These are phyloP conservation scores for Malassezia arunalokei DNA, from an alignment of 1,284 basidiomycete species.

Conservation along the genomic window DNA sequence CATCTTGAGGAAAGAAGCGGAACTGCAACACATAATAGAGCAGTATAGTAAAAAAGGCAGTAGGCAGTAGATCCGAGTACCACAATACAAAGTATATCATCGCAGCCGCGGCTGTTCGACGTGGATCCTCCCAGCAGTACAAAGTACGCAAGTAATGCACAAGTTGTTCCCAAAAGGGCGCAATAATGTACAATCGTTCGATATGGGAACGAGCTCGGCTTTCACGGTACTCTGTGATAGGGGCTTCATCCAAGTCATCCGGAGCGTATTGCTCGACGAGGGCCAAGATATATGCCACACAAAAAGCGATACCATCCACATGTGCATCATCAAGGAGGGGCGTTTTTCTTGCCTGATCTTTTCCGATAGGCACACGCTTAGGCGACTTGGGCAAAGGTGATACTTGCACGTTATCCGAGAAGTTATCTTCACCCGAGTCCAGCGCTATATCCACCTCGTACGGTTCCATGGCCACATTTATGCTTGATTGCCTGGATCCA, in stretches of 20 bases:
- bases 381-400: neutral
- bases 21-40: constrained; percentile 41
- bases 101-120: constrained; percentile 28
- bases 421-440: neutral
- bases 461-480: neutral
- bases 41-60: constrained; percentile 35
- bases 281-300: constrained; percentile 43
- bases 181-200: constrained; percentile 43
- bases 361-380: neutral
- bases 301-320: constrained; percentile 41
- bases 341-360: neutral
- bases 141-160: constrained; percentile 16
- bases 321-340: constrained; percentile 19
- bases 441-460: neutral
- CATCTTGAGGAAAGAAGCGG: constrained; percentile 43
- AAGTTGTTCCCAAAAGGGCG: constrained; percentile 45
- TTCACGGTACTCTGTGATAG: constrained; percentile 38
- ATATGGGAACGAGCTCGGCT: constrained; percentile 37
- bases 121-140: constrained; percentile 23
- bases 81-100: constrained; percentile 46
- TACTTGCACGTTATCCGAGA: neutral
- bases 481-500: neutral
- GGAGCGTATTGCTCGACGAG: constrained; percentile 39
- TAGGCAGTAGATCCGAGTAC: constrained; percentile 42
- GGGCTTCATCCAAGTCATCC: constrained; percentile 40